Evolutionary conservation across 768 basidiomycete genomes (phyloP).

Genomic region (Auricularia heimuer): DNA sequence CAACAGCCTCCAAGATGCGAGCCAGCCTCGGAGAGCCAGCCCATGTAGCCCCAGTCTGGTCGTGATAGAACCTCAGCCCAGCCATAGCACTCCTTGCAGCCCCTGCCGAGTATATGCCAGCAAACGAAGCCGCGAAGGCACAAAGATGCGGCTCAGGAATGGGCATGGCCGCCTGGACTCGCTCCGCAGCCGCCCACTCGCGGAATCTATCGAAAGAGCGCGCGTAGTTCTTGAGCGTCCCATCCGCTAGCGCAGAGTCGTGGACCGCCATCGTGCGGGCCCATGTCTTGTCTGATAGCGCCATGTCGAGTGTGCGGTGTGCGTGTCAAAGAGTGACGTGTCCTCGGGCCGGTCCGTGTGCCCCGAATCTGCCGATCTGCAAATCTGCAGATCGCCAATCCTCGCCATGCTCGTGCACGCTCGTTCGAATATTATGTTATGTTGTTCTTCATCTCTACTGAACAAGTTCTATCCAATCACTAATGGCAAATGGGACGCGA

Average conservation of each 20-base stretch:
- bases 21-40: neutral
- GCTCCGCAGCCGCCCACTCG: neutral
- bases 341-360: neutral
- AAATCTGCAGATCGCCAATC: neutral
- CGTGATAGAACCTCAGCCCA: neutral
- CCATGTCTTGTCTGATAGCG: neutral
- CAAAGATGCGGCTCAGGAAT: neutral
- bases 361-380: neutral
- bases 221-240: neutral
- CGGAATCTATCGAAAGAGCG: neutral
- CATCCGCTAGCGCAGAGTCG: neutral
- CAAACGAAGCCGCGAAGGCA: neutral
- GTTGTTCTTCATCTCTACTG: neutral
- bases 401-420: neutral
- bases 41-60: neutral
- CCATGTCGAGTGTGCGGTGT: too few relatives aligned
- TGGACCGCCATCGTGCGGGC: neutral
- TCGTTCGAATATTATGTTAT: neutral
- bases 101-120: neutral
- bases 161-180: neutral
- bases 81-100: neutral
- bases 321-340: too few relatives aligned
- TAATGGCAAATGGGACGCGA: neutral
- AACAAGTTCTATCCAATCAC: neutral
- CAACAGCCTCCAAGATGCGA: neutral